A percentile compares a stretch with the other conserved stretches of the same genome.
These are phyloP conservation scores for Allomyces macrogynus DNA, from an alignment of 192 early-diverging fungal species.

Conservation along the genomic window DNA sequence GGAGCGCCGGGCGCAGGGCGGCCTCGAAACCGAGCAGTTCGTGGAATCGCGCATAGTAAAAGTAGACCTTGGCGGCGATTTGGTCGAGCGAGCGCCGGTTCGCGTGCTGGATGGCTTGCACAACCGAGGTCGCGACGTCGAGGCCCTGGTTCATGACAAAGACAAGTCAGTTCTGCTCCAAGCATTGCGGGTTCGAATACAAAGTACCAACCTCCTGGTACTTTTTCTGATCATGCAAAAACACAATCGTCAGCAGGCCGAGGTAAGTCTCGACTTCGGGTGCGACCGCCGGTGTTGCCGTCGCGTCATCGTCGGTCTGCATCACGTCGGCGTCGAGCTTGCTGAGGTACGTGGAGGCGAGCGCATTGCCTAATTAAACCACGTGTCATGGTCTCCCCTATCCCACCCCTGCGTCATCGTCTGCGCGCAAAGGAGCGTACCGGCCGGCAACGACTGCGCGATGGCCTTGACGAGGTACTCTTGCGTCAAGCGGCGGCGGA, in stretches of 20 bases:
- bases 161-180: too few species aligned
- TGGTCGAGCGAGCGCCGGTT: constrained; percentile 85
- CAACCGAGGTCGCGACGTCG: constrained; percentile 38
- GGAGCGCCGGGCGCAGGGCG: constrained; percentile 52
- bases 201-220: constrained; percentile 28
- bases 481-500: constrained; percentile 57
- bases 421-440: neutral
- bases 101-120: constrained; percentile 34
- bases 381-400: neutral
- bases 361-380: neutral
- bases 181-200: neutral
- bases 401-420: too few species aligned
- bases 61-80: constrained; percentile 72
- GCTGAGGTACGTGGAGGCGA: neutral
- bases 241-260: constrained; percentile 56
- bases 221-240: constrained; percentile 56
- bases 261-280: constrained; percentile 78
- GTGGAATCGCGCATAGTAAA: constrained; percentile 82
- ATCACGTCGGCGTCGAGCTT: neutral
- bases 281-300: constrained; percentile 15
- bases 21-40: constrained; percentile 49
- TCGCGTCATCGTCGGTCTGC: neutral
- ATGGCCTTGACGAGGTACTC: constrained; percentile 39
- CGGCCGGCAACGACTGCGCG: constrained; percentile 11
- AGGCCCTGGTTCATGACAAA: constrained; percentile 31